Conservation (phyloP, 805 yeast genomes). For the Metschnikowia hibisci region DNA sequence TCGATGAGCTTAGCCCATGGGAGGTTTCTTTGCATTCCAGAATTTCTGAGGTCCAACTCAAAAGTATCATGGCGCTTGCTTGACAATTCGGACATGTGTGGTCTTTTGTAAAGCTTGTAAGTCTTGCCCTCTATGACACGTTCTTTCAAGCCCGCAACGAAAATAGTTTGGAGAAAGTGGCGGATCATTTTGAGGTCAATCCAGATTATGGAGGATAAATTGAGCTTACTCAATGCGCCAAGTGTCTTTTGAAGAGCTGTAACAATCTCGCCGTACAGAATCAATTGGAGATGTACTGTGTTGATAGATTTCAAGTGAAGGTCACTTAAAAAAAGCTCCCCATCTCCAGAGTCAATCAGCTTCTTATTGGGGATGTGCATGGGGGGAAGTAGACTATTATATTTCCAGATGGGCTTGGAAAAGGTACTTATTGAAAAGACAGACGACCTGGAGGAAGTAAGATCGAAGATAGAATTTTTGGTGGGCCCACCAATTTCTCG, state of each 20-base stretch:
- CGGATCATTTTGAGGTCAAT: constrained; percentile 36
- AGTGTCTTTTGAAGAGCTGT: constrained; percentile 6
- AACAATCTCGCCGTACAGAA: constrained; percentile 34
- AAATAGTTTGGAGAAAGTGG: constrained; percentile 24
- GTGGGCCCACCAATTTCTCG: neutral
- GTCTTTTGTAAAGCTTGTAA: constrained; percentile 4
- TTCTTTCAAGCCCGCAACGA: constrained; percentile 5
- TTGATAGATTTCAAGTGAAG: constrained; percentile 39
- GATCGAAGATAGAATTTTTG: neutral
- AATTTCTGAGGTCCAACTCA: constrained; percentile 37
- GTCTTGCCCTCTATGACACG: constrained; percentile 7
- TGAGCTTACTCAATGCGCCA: constrained; percentile 32
- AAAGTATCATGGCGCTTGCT: neutral
- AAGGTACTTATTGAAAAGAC: constrained; percentile 25
- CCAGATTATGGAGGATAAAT: constrained; percentile 47
- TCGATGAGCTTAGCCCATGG: constrained; percentile 40
- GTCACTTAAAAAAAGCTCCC: constrained; percentile 37
- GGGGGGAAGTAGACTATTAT: constrained; percentile 39
- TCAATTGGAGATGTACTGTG: constrained; percentile 24
- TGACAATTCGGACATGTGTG: neutral
- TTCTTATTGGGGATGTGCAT: constrained; percentile 21
- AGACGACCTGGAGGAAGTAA: constrained; percentile 11
- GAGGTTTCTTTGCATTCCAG: constrained; percentile 49
- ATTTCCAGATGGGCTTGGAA: constrained; percentile 30
- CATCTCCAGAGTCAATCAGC: constrained; percentile 17